Evolutionary conservation across 331 rosid genomes (phyloP), one percentile per base, ranked within the genome.

Genomic region (Rhamnella rubrinervis): DNA sequence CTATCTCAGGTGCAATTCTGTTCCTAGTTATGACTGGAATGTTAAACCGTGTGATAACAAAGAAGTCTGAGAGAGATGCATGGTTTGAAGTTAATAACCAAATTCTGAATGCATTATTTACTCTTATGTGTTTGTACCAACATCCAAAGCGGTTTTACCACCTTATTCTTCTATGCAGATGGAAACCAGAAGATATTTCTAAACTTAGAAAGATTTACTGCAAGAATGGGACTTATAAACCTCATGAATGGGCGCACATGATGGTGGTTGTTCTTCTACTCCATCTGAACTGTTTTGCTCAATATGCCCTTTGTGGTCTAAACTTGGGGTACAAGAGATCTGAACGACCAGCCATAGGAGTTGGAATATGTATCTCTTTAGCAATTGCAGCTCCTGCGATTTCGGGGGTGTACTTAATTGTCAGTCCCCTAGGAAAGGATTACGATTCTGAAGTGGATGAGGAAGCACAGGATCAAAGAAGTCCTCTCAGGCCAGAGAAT

Each of bases 81-180:
- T 91, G 98, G 98, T 93, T 91, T 67, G 98, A 93, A 83, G 84
- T 93, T 59, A 91, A 91, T 72, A 93, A 93, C 80, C 98, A 91
- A 79, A 93, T 93, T 72, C 88, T 91, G 63, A 93, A 91, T 75
- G 98, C 98, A 44, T 72, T 93, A 53, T 93, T 91, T 75, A 91
- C 98, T 58, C 96, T 93, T 0, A 83, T 93, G 88, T 93, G 97
- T 61, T 81, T 93, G 85, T 93, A 93, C 78, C 92, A 84, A 65
- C 97, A 93, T 68, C 98, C 98, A 0, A 87, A 85, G 75, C 78
- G 97, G 46, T 56, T 85, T 66, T 59, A 93, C 85, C 92, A 93
- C 77, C 95, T 93, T 71, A 86, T 89, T 59, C 92, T 93, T 81
- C 81, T 93, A 17, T 81, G 79, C 58, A 79, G 92, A 83, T 91